These are phyloP conservation scores for Malus hybrid DNA, from an alignment of 331 rosid genomes.

Conservation along the genomic window DNA sequence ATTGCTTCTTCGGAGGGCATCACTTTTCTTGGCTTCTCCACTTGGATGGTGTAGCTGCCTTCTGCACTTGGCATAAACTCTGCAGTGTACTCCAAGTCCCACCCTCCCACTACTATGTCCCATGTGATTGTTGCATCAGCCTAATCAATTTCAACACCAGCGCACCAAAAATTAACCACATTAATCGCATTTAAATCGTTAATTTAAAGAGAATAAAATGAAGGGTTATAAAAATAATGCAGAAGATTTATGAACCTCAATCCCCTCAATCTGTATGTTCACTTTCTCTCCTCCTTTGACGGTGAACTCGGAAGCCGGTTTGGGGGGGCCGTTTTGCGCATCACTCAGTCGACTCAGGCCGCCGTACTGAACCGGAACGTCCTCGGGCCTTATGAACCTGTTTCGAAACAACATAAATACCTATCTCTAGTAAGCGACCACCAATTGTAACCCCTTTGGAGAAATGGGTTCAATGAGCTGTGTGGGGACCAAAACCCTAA, in stretches of 20 bases:
- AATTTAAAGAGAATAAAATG: background rate
- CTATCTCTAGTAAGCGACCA: background rate
- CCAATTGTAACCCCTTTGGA: background rate
- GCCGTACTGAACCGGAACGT: constrained; percentile 93
- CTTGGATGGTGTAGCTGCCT: constrained; percentile 69
- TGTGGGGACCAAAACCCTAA: too few species aligned
- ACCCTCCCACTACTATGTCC: constrained; percentile 96
- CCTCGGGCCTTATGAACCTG: constrained; percentile 89
- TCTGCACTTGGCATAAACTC: constrained; percentile 68
- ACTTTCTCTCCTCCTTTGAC: constrained; percentile 98
- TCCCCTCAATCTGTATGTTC: constrained; percentile 94
- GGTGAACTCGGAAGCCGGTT: constrained; percentile 89
- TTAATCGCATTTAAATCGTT: background rate
- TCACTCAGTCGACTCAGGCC: constrained; percentile 66
- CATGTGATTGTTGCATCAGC: constrained; percentile 72
- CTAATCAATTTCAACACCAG: constrained; percentile 12
- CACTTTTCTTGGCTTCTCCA: constrained; percentile 69
- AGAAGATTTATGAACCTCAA: constrained; percentile 53
- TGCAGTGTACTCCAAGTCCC: constrained; percentile 92
- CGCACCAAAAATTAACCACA: background rate
- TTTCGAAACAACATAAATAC: constrained; percentile 11
- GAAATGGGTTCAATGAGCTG: background rate
- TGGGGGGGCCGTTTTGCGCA: constrained; percentile 69
- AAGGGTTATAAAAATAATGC: background rate
- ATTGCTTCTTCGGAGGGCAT: constrained; percentile 62